These are phyloP conservation scores for Fusarium ambrosium DNA, from an alignment of 2,329 filamentous ascomycete species.

Conservation along the genomic window DNA sequence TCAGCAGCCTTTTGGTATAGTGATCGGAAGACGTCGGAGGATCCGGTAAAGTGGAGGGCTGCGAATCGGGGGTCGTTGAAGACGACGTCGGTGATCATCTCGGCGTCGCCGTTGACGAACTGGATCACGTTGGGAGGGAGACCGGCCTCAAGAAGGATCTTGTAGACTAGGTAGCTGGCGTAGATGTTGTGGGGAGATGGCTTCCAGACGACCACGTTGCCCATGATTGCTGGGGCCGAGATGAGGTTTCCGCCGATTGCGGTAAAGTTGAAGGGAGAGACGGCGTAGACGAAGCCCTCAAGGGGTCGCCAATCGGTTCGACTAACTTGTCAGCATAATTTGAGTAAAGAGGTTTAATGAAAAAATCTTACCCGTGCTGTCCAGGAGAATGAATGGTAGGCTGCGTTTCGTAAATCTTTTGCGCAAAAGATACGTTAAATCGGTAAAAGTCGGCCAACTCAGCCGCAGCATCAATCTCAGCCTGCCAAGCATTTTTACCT, in stretches of 20 bases:
- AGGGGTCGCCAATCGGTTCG: slow-evolving; percentile 64
- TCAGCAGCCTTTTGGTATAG: slow-evolving; percentile 87
- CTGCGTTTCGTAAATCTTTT: slow-evolving; percentile 89
- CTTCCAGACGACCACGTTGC: slow-evolving; percentile 96
- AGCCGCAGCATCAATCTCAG: slow-evolving; percentile 95
- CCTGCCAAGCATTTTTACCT: slow-evolving; percentile 98
- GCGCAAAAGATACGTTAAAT: slow-evolving; percentile 92
- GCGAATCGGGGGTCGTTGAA: slow-evolving; percentile 83
- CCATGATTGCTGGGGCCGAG: slow-evolving; percentile 85
- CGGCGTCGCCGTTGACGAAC: slow-evolving; percentile 89
- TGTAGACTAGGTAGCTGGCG: slow-evolving; percentile 88
- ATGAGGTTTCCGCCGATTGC: slow-evolving; percentile 90
- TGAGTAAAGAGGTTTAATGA: not conserved
- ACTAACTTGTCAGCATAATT: not conserved
- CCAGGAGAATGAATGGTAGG: slow-evolving; percentile 88
- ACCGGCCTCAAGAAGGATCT: slow-evolving; percentile 90
- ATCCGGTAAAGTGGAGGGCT: slow-evolving; percentile 91
- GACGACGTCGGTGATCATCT: slow-evolving; percentile 81
- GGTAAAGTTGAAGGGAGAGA: slow-evolving; percentile 97
- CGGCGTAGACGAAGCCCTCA: slow-evolving; percentile 93
- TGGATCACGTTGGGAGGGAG: slow-evolving; percentile 90
- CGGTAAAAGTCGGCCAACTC: slow-evolving; percentile 92
- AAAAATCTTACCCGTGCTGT: slow-evolving; percentile 54
- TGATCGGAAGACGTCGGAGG: slow-evolving; percentile 88
- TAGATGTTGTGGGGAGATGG: slow-evolving; percentile 86